phyloP scores from a whole-genome alignment of 2,329 filamentous ascomycete species.

The Rutstroemia sp. region DNA sequence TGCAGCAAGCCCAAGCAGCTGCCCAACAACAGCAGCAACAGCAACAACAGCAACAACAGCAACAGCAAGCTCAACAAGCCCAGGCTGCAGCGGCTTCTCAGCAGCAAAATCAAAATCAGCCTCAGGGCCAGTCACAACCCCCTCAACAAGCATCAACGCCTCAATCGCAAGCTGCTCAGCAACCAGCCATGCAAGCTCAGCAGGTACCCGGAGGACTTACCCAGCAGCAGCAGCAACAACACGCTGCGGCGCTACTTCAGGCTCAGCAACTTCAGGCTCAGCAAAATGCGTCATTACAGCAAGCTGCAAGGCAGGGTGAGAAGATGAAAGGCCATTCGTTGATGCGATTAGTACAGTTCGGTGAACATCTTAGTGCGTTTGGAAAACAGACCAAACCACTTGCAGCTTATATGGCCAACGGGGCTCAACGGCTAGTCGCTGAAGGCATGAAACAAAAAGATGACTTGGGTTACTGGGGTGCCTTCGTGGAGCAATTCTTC shows the following conservation, averaged over 20 bases:
- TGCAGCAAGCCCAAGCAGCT: slow-evolving; percentile 39
- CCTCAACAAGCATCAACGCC: slow-evolving; percentile 35
- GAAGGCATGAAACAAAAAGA: slow-evolving; percentile 53
- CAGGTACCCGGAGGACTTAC: slow-evolving; percentile 34
- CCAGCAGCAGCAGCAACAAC: slow-evolving; percentile 32
- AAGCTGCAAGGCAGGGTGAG: slow-evolving; percentile 30
- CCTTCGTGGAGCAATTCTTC: slow-evolving; percentile 77
- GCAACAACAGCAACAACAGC: slow-evolving; percentile 24
- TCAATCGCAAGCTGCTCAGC: slow-evolving; percentile 32
- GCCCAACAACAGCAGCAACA: slow-evolving; percentile 43
- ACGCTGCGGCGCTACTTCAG: slow-evolving; percentile 29
- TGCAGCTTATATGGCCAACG: slow-evolving; percentile 20
- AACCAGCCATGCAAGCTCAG: slow-evolving; percentile 32
- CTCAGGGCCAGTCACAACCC: slow-evolving; percentile 35
- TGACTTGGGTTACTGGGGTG: slow-evolving; percentile 70
- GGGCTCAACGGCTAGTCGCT: slow-evolving; percentile 14
- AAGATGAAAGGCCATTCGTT: slow-evolving; percentile 47
- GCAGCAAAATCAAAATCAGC: slow-evolving; percentile 43
- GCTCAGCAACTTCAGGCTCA: slow-evolving; percentile 24
- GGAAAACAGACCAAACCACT: slow-evolving; percentile 36
- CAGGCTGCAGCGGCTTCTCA: slow-evolving; percentile 32
- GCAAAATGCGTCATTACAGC: slow-evolving; percentile 23
- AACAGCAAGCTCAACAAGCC: not conserved
- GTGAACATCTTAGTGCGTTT: slow-evolving; percentile 54
- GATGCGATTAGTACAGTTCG: slow-evolving; percentile 53